Percentiles rank a stretch among this genome's conserved stretches.
phyloP scores from a whole-genome alignment of 2,329 filamentous ascomycete species.

The Alternaria rosae region DNA sequence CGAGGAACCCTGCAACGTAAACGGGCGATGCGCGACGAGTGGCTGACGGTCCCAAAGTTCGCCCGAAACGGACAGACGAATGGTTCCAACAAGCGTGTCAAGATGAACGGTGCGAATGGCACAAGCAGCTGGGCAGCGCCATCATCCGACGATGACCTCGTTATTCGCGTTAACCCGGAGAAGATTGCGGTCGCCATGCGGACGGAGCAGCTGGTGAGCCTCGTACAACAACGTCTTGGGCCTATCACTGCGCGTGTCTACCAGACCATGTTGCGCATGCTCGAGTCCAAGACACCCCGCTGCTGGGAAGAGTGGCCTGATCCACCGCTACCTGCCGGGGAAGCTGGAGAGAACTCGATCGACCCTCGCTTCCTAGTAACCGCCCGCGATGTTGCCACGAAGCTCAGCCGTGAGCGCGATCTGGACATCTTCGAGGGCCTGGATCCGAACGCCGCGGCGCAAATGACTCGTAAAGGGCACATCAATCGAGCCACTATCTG shows the following conservation, averaged over 20 bases:
- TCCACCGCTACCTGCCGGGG: conserved; percentile 25
- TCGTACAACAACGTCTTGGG: conserved; percentile 75
- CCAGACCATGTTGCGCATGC: conserved; percentile 70
- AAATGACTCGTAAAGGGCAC: conserved; percentile 32
- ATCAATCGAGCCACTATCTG: conserved; percentile 31
- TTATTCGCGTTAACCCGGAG: conserved; percentile 83
- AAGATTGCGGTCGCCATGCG: conserved; percentile 84
- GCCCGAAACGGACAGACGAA: conserved; percentile 25
- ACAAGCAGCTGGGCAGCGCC: conserved; percentile 20
- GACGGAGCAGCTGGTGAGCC: conserved; percentile 76
- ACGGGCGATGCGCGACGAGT: conserved; percentile 58
- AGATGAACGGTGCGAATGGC: conserved; percentile 41
- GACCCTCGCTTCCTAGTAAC: conserved; percentile 49
- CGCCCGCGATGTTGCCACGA: conserved; percentile 52
- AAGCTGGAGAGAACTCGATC: conserved; percentile 42
- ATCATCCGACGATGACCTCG: conserved; percentile 67
- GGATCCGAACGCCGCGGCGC: conserved; percentile 38
- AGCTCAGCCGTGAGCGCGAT: conserved; percentile 47
- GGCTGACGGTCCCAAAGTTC: conserved; percentile 40
- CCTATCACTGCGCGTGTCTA: conserved; percentile 81
- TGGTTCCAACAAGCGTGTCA: conserved; percentile 42
- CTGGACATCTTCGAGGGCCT: conserved; percentile 52
- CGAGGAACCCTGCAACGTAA: conserved; percentile 64
- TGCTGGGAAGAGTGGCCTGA: conserved; percentile 66
- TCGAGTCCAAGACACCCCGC: conserved; percentile 72